These are phyloP conservation scores for Xylariales sp. DNA, from an alignment of 2,329 filamentous ascomycete genomes.

Conservation along the genomic window DNA sequence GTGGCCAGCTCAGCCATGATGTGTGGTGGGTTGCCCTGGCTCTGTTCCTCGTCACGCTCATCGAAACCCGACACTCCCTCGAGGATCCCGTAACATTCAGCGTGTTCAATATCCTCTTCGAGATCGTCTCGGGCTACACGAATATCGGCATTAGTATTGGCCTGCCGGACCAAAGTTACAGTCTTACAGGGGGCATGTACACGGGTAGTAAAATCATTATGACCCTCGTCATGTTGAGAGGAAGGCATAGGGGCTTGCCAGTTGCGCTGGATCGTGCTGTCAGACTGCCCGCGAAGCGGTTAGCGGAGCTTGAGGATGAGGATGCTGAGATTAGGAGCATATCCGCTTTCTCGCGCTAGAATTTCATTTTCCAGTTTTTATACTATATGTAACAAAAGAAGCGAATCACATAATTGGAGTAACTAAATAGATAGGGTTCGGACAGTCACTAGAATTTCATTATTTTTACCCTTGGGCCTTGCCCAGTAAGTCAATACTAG, in stretches of 20 bases:
- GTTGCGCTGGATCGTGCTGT: slow-evolving; percentile 2
- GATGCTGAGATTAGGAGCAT: slow-evolving; percentile 5
- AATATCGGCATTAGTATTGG: slow-evolving; percentile 4
- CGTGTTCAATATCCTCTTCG: slow-evolving; percentile 5
- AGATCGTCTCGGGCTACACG: slow-evolving; percentile 3
- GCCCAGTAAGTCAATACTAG: slow-evolving; percentile 3
- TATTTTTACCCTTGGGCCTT: slow-evolving; percentile 4
- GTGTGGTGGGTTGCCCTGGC: slow-evolving; percentile 1
- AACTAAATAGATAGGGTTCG: slow-evolving; percentile 1
- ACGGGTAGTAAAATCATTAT: slow-evolving; percentile 3
- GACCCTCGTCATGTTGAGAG: slow-evolving; percentile 5
- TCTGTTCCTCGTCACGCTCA: slow-evolving; percentile 3
- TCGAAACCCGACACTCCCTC: slow-evolving; percentile 2
- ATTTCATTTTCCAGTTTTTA: slow-evolving; percentile 4
- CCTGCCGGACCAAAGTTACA: slow-evolving; percentile 3
- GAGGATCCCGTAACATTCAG: slow-evolving; percentile 5
- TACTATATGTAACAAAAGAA: slow-evolving; percentile 5
- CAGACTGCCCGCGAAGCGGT: neutral
- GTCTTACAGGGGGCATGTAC: slow-evolving; percentile 5
- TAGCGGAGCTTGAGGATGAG: slow-evolving; percentile 3
- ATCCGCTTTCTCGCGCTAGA: neutral
- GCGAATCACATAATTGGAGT: slow-evolving; percentile 5
- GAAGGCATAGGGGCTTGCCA: slow-evolving; percentile 3
- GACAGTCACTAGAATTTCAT: slow-evolving; percentile 4
- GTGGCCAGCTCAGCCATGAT: slow-evolving; percentile 1